A percentile compares a stretch with the other conserved stretches of the same genome.
Evolutionary conservation across 1,284 basidiomycete species (phyloP).

Genomic region (Agroathelia rolfsii): DNA sequence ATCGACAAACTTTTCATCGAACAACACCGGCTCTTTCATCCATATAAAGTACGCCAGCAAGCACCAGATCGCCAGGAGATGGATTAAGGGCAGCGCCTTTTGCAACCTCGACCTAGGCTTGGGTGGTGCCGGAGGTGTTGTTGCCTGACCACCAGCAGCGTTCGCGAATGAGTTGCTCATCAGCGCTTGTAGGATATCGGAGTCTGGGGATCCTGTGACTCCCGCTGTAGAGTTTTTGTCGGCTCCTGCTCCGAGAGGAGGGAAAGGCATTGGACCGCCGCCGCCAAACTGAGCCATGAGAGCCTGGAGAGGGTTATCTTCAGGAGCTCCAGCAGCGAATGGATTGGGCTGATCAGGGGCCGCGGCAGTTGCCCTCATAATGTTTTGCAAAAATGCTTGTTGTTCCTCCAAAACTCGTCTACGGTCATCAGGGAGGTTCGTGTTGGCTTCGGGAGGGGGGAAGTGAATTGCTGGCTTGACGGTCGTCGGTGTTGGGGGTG

Average conservation of each 20-base stretch:
- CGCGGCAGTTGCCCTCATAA: background rate
- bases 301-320: slow-evolving; percentile 25
- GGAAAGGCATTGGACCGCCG: no score
- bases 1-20: slow-evolving; percentile 17
- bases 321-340: slow-evolving; percentile 9
- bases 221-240: slow-evolving; percentile 13
- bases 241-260: slow-evolving; percentile 10
- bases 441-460: background rate
- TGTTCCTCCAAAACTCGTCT: no score
- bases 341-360: slow-evolving; percentile 13
- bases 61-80: slow-evolving; percentile 50
- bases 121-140: slow-evolving; percentile 13
- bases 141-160: slow-evolving; percentile 10
- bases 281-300: slow-evolving; percentile 19
- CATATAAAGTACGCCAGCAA: slow-evolving; percentile 59
- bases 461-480: background rate
- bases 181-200: slow-evolving; percentile 22
- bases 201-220: slow-evolving; percentile 14
- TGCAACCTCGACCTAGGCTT: slow-evolving; percentile 38
- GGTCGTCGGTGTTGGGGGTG: slow-evolving; percentile 6
- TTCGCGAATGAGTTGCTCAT: slow-evolving; percentile 7
- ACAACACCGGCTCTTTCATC: slow-evolving; percentile 47
- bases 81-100: slow-evolving; percentile 53
- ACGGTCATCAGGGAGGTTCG: no score
- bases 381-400: no score